phyloP scores from a whole-genome alignment of 1,139 yeast genomes.

The Debaryomyces nepalensis region DNA sequence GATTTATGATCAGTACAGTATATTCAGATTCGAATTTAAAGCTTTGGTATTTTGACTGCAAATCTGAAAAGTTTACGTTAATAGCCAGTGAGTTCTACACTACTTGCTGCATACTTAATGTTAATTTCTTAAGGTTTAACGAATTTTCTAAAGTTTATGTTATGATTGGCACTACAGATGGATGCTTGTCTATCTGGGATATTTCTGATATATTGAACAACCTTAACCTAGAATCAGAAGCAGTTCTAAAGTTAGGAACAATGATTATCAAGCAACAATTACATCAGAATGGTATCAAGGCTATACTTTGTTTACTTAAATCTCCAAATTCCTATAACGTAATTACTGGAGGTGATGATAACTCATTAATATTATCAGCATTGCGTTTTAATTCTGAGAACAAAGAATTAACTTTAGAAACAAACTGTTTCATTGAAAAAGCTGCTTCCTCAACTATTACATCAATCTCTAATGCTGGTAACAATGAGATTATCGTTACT shows the following conservation, averaged over 20 bases:
- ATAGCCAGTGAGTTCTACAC: conserved; percentile 58
- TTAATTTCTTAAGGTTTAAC: conserved; percentile 45
- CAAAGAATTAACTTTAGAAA: conserved; percentile 22
- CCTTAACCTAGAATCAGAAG: not conserved
- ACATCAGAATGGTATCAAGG: conserved; percentile 86
- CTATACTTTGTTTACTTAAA: conserved; percentile 32
- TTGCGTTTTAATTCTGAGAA: conserved; percentile 28
- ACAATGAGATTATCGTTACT: conserved; percentile 44
- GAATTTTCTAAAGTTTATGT: conserved; percentile 34
- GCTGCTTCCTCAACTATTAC: conserved; percentile 93
- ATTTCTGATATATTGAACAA: conserved; percentile 28
- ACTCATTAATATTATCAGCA: conserved; percentile 59
- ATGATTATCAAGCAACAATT: conserved; percentile 52
- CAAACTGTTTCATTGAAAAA: conserved; percentile 39
- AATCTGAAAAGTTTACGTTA: conserved; percentile 41
- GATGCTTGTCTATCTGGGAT: conserved; percentile 68
- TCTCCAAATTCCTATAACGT: conserved; percentile 31
- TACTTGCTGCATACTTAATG: conserved; percentile 76
- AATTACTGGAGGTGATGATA: conserved; percentile 92
- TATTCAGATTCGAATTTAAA: conserved; percentile 85
- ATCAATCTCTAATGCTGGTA: conserved; percentile 46
- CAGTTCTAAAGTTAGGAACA: conserved; percentile 22
- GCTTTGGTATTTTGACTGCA: conserved; percentile 58
- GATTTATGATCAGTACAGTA: conserved; percentile 65
- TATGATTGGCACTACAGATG: conserved; percentile 80